Conservation (phyloP, 768 basidiomycete genomes). For the Tulasnella sp. region DNA sequence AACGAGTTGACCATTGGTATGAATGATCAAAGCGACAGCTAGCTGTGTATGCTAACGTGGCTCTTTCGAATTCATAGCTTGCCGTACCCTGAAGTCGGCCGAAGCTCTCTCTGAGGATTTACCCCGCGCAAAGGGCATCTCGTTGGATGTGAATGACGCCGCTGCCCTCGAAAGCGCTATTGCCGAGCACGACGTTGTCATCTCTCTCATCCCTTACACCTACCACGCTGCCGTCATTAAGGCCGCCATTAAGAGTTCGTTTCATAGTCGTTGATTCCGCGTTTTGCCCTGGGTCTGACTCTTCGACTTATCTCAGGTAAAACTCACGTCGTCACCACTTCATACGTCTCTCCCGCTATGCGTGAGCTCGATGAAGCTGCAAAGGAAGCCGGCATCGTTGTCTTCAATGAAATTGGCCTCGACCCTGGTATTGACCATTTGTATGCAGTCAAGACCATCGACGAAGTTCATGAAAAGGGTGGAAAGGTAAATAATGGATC, state of each 20-base stretch:
- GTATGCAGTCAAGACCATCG: constrained; percentile 88
- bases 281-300: not conserved
- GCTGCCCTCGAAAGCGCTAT: constrained; percentile 68
- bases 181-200: constrained; percentile 81
- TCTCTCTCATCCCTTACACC: constrained; percentile 94
- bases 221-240: constrained; percentile 83
- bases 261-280: not conserved
- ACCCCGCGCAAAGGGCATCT: constrained; percentile 56
- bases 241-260: constrained; percentile 58
- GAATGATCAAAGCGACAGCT: constrained; percentile 14
- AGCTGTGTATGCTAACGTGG: not conserved
- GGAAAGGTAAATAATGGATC: constrained; percentile 76
- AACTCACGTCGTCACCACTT: constrained; percentile 91
- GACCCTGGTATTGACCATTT: constrained; percentile 93
- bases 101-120: constrained; percentile 56
- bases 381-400: constrained; percentile 80
- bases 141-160: constrained; percentile 68
- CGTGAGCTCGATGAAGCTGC: constrained; percentile 69
- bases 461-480: constrained; percentile 86
- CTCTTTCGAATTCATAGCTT: constrained; percentile 38
- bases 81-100: constrained; percentile 74
- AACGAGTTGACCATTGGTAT: constrained; percentile 79
- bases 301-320: constrained; percentile 32
- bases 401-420: constrained; percentile 96
- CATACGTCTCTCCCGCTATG: constrained; percentile 88